Evolutionary conservation across 257 asterid species (phyloP).

Genomic region (Henckelia pumila): DNA sequence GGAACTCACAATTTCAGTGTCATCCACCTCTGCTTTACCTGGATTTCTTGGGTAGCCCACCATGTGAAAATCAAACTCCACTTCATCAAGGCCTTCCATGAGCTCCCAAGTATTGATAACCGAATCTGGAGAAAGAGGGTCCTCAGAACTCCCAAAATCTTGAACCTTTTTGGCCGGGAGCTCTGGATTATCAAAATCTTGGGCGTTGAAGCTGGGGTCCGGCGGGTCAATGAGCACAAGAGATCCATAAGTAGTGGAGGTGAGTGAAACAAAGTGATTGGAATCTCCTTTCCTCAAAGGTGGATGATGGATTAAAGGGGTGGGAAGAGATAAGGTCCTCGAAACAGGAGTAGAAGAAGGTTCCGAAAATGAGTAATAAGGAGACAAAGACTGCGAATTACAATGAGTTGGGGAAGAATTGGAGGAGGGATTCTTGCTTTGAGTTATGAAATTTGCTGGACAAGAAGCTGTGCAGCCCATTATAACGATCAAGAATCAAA

Average conservation of each 20-base stretch:
- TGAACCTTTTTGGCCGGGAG: slow-evolving; percentile 34
- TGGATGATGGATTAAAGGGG: slow-evolving; percentile 60
- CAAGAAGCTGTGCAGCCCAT: slow-evolving; percentile 37
- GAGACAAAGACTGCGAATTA: slow-evolving; percentile 37
- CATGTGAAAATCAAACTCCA: slow-evolving; percentile 44
- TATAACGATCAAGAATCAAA: not conserved
- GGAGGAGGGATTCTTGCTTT: slow-evolving; percentile 15
- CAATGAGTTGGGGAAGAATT: slow-evolving; percentile 17
- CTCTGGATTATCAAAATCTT: slow-evolving; percentile 25
- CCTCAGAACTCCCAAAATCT: slow-evolving; percentile 34
- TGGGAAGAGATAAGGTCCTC: slow-evolving; percentile 50
- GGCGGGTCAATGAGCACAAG: slow-evolving; percentile 49
- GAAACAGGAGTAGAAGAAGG: slow-evolving; percentile 56
- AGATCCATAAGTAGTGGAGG: slow-evolving; percentile 82
- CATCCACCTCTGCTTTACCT: slow-evolving; percentile 21
- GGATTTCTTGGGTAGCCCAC: slow-evolving; percentile 34
- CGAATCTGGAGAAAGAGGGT: slow-evolving; percentile 73
- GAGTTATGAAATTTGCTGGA: slow-evolving; percentile 14
- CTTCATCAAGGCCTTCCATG: slow-evolving; percentile 86
- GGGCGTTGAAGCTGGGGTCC: slow-evolving; percentile 32
- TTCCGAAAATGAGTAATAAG: slow-evolving; percentile 46
- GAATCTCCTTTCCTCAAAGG: slow-evolving; percentile 54
- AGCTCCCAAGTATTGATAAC: slow-evolving; percentile 96
- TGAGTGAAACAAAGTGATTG: slow-evolving; percentile 74
- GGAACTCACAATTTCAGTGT: slow-evolving; percentile 31